Evolutionary conservation across 2,329 filamentous ascomycete species (phyloP), one percentile per base, ranked within the genome.

Genomic region (Elsinoe batatas): DNA sequence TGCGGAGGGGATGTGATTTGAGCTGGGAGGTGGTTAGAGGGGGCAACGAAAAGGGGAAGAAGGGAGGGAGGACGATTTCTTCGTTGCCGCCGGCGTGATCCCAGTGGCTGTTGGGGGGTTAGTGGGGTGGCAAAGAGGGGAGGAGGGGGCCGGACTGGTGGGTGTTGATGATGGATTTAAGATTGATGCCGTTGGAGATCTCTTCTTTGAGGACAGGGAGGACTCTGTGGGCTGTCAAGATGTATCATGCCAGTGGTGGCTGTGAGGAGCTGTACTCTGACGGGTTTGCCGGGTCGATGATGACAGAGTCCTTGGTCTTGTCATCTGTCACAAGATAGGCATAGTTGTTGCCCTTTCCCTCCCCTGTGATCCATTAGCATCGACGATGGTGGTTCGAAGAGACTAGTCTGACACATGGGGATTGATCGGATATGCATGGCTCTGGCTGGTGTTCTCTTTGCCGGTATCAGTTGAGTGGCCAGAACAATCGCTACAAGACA

Each of bases 21-120:
- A 83, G 73, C 80, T 83, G 54, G 6, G 17, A 3, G 3, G 15
- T n/a, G 40, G 5, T 17, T 49, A 18, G 20, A 33, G 30, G 12
- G 11, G 40, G 11, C 10, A 10, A 3, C 18, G 37, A 43, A 36
- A 33, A n/a, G 32, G 49, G 30, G 50, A 7, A 26, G 22, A 10
- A 53, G 15, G 18, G 17, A 26, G 3, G 17, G 63, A 75, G 65
- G 72, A 91, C 88, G 60, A 95, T 78, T 64, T 90, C 83, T 57
- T 80, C 79, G 69, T 98, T 98, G 7, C 93, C 93, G 60, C 93
- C 93, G 0, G 93, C 85, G 71, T 98, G 93, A 63, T 98, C 93
- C 77, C 85, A 85, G 69, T 98, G 93, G 68, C 91, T 95, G 59
- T 50, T n/a, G 17, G 61, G 36, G 11, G 11, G 15, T 51, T 3